Evolutionary conservation across 805 yeast genomes (phyloP).

Genomic region (Wickerhamiella shivajii): DNA sequence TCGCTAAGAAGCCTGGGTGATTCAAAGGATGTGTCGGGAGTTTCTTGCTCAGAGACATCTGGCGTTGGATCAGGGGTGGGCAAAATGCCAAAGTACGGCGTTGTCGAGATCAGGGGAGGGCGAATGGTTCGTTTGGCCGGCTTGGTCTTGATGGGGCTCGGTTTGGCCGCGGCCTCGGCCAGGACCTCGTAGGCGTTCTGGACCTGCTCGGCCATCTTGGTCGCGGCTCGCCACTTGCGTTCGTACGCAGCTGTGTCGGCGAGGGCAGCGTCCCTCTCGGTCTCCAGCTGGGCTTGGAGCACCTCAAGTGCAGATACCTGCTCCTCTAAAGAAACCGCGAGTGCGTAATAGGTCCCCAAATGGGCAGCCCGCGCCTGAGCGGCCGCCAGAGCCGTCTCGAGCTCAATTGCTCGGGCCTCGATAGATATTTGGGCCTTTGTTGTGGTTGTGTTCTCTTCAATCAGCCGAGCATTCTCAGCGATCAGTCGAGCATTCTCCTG

Average conservation of each 20-base stretch:
- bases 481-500: constrained; percentile 5
- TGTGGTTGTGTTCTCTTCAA: neutral
- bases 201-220: neutral
- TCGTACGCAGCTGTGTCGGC: constrained; percentile 5
- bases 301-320: constrained; percentile 6
- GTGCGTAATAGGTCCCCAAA: constrained; percentile 1
- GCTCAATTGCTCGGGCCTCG: neutral
- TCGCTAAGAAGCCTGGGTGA: too few species aligned
- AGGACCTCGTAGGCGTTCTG: constrained; percentile 5
- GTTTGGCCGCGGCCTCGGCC: too few species aligned
- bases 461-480: constrained; percentile 1
- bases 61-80: too few species aligned
- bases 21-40: too few species aligned
- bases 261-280: constrained; percentile 4
- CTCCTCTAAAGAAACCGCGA: constrained; percentile 7
- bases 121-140: too few species aligned
- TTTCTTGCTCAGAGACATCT: too few species aligned
- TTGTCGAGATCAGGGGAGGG: too few species aligned
- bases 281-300: constrained; percentile 4
- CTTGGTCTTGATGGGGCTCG: too few species aligned
- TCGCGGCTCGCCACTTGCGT: constrained; percentile 5
- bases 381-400: constrained; percentile 3
- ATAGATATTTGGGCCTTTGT: constrained; percentile 1
- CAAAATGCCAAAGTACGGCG: too few species aligned
- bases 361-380: constrained; percentile 5